Percentiles rank a stretch among this genome's conserved stretches.
Conservation (phyloP, 257 asterid genomes). For the Ligustrum vulgare region DNA sequence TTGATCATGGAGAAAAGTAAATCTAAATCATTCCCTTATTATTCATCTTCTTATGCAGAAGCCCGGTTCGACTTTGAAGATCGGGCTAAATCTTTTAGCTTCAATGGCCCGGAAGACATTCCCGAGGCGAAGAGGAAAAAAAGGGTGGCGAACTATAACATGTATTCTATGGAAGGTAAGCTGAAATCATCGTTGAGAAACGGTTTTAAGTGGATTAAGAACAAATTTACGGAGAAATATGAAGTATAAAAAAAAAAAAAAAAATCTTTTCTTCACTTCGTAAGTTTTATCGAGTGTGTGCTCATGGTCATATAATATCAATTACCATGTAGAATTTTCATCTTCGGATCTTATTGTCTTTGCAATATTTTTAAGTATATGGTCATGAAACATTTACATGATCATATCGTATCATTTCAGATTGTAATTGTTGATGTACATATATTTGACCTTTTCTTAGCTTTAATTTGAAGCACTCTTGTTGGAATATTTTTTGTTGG, state of each 20-base stretch:
- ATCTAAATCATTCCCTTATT: conserved; percentile 73
- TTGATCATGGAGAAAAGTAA: conserved; percentile 65
- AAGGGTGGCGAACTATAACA: conserved; percentile 78
- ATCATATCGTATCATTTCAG: too few relatives aligned
- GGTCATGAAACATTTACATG: too few relatives aligned
- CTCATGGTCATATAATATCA: too few relatives aligned
- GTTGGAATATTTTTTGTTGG: too few relatives aligned
- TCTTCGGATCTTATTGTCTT: too few relatives aligned
- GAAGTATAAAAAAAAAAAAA: neutral
- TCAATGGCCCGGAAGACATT: conserved; percentile 74
- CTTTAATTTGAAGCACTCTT: too few relatives aligned
- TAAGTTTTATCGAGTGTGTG: neutral
- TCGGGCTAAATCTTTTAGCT: conserved; percentile 70
- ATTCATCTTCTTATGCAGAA: conserved; percentile 72
- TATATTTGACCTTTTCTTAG: too few relatives aligned
- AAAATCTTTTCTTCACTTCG: neutral
- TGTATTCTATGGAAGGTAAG: conserved; percentile 85
- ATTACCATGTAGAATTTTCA: too few relatives aligned
- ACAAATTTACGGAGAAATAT: conserved; percentile 54
- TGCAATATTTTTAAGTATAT: too few relatives aligned
- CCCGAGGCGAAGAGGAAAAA: conserved; percentile 80
- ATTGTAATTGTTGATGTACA: too few relatives aligned
- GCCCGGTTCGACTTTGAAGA: conserved; percentile 71
- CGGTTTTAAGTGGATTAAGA: conserved; percentile 93
- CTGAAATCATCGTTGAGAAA: conserved; percentile 66